Conservation (phyloP, 2,329 filamentous ascomycete genomes). For the Fusarium sp. region DNA sequence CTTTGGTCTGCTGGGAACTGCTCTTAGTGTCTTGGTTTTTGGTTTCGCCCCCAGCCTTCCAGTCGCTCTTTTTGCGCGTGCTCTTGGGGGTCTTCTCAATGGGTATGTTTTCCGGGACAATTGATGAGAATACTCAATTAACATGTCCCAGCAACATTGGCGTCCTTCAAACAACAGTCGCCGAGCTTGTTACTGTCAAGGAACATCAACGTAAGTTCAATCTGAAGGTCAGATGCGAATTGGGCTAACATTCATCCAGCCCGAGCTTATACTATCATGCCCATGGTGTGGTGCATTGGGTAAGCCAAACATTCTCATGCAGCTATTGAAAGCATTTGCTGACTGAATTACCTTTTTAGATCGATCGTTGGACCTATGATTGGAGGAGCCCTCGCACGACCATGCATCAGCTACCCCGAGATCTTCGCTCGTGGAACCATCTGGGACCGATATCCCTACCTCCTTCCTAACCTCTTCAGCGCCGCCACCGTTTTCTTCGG, state of each 20-base stretch:
- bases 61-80: constrained; percentile 86
- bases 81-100: constrained; percentile 90
- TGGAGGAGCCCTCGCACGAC: constrained; percentile 88
- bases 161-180: constrained; percentile 93
- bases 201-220: constrained; percentile 83
- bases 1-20: constrained; percentile 89
- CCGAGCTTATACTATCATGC: constrained; percentile 97
- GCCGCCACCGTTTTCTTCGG: constrained; percentile 81
- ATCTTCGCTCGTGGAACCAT: constrained; percentile 80
- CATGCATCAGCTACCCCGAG: constrained; percentile 83
- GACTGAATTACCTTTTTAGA: constrained; percentile 58
- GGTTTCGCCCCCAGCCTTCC: constrained; percentile 88
- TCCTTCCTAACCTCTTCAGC: constrained; percentile 93
- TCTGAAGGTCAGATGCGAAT: background rate
- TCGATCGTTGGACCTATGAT: constrained; percentile 94
- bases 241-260: constrained; percentile 63
- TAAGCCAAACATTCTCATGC: constrained; percentile 56
- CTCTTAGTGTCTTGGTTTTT: constrained; percentile 91
- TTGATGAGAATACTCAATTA: constrained; percentile 12
- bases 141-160: constrained; percentile 80
- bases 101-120: constrained; percentile 70
- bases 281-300: constrained; percentile 97
- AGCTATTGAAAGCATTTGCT: constrained; percentile 29
- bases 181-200: constrained; percentile 91
- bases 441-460: constrained; percentile 89